Base-by-base conservation (phyloP, 176 grass and related monocot genomes). In the Oryza rufipogon region DNA sequence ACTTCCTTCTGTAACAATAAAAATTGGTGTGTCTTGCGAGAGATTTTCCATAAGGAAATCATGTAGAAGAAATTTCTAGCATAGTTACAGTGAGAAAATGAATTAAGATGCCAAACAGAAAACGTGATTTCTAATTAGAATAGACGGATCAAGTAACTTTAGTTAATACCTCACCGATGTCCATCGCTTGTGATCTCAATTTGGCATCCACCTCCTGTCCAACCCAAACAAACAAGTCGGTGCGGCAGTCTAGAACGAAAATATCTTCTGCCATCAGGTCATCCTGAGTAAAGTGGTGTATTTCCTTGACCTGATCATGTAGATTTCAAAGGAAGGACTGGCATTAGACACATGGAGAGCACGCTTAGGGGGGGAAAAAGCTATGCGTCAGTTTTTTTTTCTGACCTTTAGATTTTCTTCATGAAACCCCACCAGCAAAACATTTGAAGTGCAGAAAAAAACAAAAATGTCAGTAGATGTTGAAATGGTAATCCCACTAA, bases 191-290 rank as follows among this genome's bases (percentile, higher is more conserved):
- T 65, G 66, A 87, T 73, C 87, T 83, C 30, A 84, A 63, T 89
- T 96, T 93, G 28, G 78, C 73, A 81, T 99, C 89, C 63, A 99
- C 83, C 83, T 99, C 88, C 83, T 92, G 93, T 7, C 96, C 96
- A 69, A 96, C 74, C 96, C 96, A 99, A 85, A 96, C 77, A 91
- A 91, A 96, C 49, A 99, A 73, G 75, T 91, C 85, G 0, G 93
- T 91, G 64, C 88, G 93, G 61, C 96, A 93, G 77, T 94, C 89
- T 58, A 99, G 85, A 83, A 99, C 82, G 23, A 84, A 99, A 85
- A 94, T 61, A 88, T 99, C 93, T 83, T 99, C 96, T 81, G 93
- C 89, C 72, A 99, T 94, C 77, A 99, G 65, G 91, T 99, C 96
- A 81, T 94, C 93, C 83, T 99, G 96, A 68, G 86, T 91, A 66